Base-by-base conservation (phyloP, 2,329 filamentous ascomycete genomes). In the Hirsutella minnesotensis region DNA sequence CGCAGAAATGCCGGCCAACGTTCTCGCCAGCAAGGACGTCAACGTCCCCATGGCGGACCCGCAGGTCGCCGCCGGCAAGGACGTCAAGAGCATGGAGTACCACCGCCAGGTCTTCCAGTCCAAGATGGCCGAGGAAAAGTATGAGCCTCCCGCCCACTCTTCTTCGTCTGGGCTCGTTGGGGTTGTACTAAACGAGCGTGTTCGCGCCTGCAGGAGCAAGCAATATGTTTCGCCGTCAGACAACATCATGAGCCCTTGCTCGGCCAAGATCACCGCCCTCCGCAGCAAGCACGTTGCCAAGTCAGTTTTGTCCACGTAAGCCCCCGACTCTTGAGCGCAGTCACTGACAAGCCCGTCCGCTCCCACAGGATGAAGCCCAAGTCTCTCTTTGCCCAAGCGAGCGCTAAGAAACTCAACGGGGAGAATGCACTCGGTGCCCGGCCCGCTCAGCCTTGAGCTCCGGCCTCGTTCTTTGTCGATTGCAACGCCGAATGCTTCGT, bases 221-320 rank as follows among this genome's bases (percentile, higher is more conserved):
- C 44, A 47, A 51, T 90, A 89, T 65, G 70, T 89, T 60, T 89
- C 83, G 16, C 86, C 86, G 3, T 89, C 84, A n/a, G 86, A 94
- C 63, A 80, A 79, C 64, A 89, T 94, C 69, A 85, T 88, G 80
- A 88, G 83, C 54, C 86, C 86, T 30, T 88, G 85, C 63, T 84
- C 81, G 16, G 81, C 84, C 62, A 92, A 92, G 73, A 75, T 92
- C 54, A 83, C 74, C 49, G 81, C 83, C 34, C 78, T 89, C 63
- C 83, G 85, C 65, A 85, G 77, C 66, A 88, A 87, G 69, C 81
- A 86, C 56, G 80, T 80, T 48, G 75, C 74, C 66, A 90, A 88
- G 82, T 86, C 71, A 59, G 76, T 72, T 38, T 33, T n/a, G n/a
- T n/a, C n/a, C n/a, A n/a, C n/a, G n/a, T n/a, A n/a, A n/a, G n/a